Evolutionary conservation across 2,329 filamentous ascomycete genomes (phyloP), one percentile per base, ranked within the genome.

Genomic region (Ceratocystiopsis sp.): DNA sequence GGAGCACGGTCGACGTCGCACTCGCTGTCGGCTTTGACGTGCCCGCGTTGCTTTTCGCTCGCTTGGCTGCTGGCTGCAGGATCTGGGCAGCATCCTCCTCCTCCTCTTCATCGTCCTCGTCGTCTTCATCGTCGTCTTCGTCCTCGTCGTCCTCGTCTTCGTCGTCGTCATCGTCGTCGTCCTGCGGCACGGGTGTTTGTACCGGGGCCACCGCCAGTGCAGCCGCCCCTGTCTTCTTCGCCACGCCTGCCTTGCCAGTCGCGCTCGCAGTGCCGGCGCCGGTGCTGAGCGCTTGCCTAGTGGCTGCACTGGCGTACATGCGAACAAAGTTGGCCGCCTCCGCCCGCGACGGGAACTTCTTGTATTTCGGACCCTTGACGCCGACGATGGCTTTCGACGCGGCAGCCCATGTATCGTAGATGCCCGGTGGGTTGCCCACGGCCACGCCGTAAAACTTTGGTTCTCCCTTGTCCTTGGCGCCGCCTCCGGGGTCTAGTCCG

Each of bases 281-380:
- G 48, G 56, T 44, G 17, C 62, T 62, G 36, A 67, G 53, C 3
- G 58, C 59, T 36, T 63, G 56, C 38, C 65, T 59, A 3, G 65
- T 62, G n/a, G 62, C 61, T 17, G 57, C 57, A 46, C 60, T 64
- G n/a, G 64, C 65, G 42, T 62, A 60, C 50, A 61, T 55, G 47
- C 61, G 62, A 42, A 94, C 82, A 56, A 83, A 95, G 17, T 74
- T 74, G 54, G 89, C 75, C 0, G 89, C 89, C 58, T 93, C 85
- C 45, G 67, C 68, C 21, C 70, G 67, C 1, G 73, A 80, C 4
- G 63, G 59, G 50, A 86, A 87, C 48, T 73, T 80, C 59, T 79
- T 82, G 58, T 81, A 76, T 51, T 75, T 76, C 36, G 74, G 73
- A 6, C 76, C 77, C 52, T 79, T 79, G 55, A 78, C 79, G 3